Evolutionary conservation across 2,329 filamentous ascomycete genomes (phyloP), one percentile per base, ranked within the genome.

Genomic region (Talaromyces sp.): DNA sequence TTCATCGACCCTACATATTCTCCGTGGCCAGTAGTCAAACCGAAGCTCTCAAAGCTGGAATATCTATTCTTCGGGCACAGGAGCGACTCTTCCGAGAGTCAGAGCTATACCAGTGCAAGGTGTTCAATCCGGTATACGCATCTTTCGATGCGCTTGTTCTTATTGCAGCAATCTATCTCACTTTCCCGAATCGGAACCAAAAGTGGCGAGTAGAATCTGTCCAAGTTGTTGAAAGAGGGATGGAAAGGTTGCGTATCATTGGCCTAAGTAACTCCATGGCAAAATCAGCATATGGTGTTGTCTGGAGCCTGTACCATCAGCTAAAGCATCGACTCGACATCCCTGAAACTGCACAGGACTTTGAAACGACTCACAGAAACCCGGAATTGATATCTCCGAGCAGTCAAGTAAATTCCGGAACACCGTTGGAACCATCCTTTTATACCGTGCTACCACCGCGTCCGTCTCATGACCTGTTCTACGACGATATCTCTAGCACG

Each of bases 81-180:
- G 62, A 63, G 33, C 62, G 64, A 59, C 56, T 68, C 10, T 65
- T 67, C 47, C 9, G 61, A 17, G 25, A 59, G 39, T 60, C 57
- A 36, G 55, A 67, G 44, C 62, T 57, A n/a, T 57, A 54, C 25
- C 61, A 67, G 8, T 55, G 60, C 53, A 66, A 64, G 28, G 60
- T 66, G 9, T 67, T 68, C 19, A 68, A 65, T 52, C 55, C 59
- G 5, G 62, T 68, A 25, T 68, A 66, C 44, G 62, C 66, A 17
- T 65, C 64, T 36, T 67, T 68, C 25, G 65, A 68, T 60, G 65
- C 66, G 3, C 62, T 67, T 57, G 64, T 67, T 28, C 58, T 68
- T 25, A 55, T 65, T 51, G 36, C 62, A 30, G 64, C 64, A 36
- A 33, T 62, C 36, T 65, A 39, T 22, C 25, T 64, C 2, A 32